These are phyloP conservation scores for Mollisiaceae sp. DNA, from an alignment of 2,329 filamentous ascomycete genomes.

Conservation along the genomic window DNA sequence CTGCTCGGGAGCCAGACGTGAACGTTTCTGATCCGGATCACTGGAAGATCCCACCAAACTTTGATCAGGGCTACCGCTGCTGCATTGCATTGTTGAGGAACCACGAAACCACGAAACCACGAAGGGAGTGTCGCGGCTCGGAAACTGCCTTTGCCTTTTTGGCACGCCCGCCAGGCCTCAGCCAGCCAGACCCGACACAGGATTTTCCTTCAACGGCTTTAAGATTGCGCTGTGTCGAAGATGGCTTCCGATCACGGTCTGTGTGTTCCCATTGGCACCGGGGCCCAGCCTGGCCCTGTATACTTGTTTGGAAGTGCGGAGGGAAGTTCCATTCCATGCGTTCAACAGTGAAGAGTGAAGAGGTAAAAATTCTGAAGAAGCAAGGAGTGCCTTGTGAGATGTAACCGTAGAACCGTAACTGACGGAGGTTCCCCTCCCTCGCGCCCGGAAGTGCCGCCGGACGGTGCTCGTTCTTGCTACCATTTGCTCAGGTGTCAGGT, in stretches of 20 bases:
- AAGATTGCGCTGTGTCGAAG: constrained; percentile 14
- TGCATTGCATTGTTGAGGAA: constrained; percentile 9
- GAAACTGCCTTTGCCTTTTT: constrained; percentile 9
- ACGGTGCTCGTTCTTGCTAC: no score
- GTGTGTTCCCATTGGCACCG: constrained; percentile 4
- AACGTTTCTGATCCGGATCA: constrained; percentile 3
- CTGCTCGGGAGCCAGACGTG: background rate
- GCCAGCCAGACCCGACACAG: constrained; percentile 3
- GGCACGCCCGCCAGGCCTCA: background rate
- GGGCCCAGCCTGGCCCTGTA: background rate
- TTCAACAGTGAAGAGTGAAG: no score
- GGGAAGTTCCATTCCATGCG: constrained; percentile 11
- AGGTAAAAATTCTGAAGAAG: background rate
- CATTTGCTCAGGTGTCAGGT: no score
- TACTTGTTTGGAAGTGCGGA: constrained; percentile 11
- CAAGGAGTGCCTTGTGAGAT: no score
- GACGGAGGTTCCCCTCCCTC: background rate
- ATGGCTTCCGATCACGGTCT: background rate
- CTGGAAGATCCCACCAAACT: constrained; percentile 6
- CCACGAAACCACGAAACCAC: no score
- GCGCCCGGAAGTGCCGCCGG: background rate
- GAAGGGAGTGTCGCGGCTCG: background rate
- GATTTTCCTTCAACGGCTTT: constrained; percentile 20
- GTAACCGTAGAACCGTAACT: no score
- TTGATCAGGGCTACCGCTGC: background rate